Percentiles rank a stretch among this genome's conserved stretches.
These are phyloP conservation scores for Gymnopilus dilepis DNA, from an alignment of 768 basidiomycete species.

Conservation along the genomic window DNA sequence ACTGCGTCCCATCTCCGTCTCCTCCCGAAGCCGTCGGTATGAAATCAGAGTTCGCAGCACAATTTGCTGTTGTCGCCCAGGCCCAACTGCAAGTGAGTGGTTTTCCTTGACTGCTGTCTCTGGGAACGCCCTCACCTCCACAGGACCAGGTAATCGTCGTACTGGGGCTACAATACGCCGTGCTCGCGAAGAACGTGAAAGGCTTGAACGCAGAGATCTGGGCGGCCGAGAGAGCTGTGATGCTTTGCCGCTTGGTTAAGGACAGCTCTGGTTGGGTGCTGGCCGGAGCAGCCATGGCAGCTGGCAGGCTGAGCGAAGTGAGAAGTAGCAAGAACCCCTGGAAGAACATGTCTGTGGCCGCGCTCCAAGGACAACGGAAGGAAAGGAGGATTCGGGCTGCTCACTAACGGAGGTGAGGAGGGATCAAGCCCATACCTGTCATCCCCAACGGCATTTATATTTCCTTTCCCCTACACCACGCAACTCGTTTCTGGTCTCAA, in stretches of 20 bases:
- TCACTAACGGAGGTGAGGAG: background rate
- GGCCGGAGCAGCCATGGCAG: background rate
- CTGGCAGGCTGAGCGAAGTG: background rate
- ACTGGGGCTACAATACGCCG: constrained; percentile 39
- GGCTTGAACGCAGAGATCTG: constrained; percentile 40
- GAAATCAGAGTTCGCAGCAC: constrained; percentile 46
- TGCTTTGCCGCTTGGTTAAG: constrained; percentile 9
- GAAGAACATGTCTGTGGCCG: background rate
- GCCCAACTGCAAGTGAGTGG: background rate
- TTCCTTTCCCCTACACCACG: too few relatives aligned
- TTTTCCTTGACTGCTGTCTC: too few relatives aligned
- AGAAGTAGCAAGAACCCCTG: background rate
- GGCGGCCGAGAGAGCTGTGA: constrained; percentile 16
- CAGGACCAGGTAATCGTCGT: constrained; percentile 54
- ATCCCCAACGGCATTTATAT: too few relatives aligned
- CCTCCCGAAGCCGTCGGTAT: constrained; percentile 52
- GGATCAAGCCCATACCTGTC: background rate
- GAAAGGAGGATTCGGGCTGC: background rate
- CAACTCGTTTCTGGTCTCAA: background rate
- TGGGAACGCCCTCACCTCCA: constrained; percentile 42
- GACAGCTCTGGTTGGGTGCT: background rate
- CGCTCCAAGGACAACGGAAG: background rate
- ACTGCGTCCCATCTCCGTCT: constrained; percentile 42
- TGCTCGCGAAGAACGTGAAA: constrained; percentile 54
- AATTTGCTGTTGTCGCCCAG: constrained; percentile 37